These are phyloP conservation scores for Scolecobasidium constrictum DNA, from an alignment of 2,329 filamentous ascomycete genomes.

Conservation along the genomic window DNA sequence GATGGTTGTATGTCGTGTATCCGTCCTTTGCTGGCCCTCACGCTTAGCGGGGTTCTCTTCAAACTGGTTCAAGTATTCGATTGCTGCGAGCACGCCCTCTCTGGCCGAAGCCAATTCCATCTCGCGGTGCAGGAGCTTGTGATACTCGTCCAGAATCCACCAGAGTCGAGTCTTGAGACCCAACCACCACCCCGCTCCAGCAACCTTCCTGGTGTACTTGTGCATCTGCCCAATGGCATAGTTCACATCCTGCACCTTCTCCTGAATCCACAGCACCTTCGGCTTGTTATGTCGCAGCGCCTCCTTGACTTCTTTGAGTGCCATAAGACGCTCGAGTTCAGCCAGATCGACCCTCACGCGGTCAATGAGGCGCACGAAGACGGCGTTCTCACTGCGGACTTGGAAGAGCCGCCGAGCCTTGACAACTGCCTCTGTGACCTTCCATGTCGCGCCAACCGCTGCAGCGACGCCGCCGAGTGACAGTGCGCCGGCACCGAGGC, in stretches of 20 bases:
- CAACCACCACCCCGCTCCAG: conserved; percentile 21
- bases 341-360: conserved; percentile 26
- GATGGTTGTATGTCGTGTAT: conserved; percentile 9
- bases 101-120: conserved; percentile 24
- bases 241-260: conserved; percentile 23
- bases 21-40: conserved; percentile 16
- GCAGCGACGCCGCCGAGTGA: conserved; percentile 21
- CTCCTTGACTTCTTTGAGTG: conserved; percentile 25
- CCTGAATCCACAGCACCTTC: conserved; percentile 27
- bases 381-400: conserved; percentile 24
- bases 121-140: conserved; percentile 26
- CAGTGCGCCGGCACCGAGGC: conserved; percentile 17
- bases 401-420: conserved; percentile 25
- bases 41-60: conserved; percentile 15
- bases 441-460: conserved; percentile 26
- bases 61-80: conserved; percentile 23
- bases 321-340: conserved; percentile 25
- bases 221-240: conserved; percentile 26
- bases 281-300: conserved; percentile 24
- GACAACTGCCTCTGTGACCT: conserved; percentile 25
- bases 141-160: conserved; percentile 28
- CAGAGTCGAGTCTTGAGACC: conserved; percentile 24
- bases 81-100: conserved; percentile 23
- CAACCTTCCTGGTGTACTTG: conserved; percentile 25
- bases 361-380: conserved; percentile 27